Conservation (phyloP, 2,329 filamentous ascomycete species). For the Aspergillus melleus region DNA sequence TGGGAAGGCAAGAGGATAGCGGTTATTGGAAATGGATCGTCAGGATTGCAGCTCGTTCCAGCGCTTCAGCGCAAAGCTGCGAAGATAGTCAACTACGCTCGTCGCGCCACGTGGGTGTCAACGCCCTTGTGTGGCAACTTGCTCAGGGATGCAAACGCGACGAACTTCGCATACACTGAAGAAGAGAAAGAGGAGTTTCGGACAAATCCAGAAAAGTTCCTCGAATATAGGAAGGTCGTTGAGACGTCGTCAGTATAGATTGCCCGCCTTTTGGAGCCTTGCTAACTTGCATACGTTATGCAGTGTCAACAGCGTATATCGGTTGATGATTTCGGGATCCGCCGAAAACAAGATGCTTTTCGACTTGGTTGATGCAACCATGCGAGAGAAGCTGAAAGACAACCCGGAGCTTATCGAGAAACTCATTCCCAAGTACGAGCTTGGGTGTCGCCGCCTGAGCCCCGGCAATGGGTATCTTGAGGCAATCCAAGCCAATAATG, state of each 20-base stretch:
- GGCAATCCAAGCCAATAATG: conserved; percentile 25
- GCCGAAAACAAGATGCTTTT: conserved; percentile 7
- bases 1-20: conserved; percentile 29
- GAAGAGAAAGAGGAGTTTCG: conserved; percentile 25
- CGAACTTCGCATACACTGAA: conserved; percentile 24
- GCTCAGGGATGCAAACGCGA: conserved; percentile 21
- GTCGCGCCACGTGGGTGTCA: conserved; percentile 30
- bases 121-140: conserved; percentile 20
- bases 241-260: conserved; percentile 19
- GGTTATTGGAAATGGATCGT: conserved; percentile 36
- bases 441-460: conserved; percentile 30
- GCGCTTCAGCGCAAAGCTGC: conserved; percentile 15
- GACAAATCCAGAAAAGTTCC: conserved; percentile 16
- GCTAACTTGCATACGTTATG: conserved; percentile 2
- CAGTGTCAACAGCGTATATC: conserved; percentile 14
- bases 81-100: conserved; percentile 30
- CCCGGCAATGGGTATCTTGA: conserved; percentile 32
- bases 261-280: no score
- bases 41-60: conserved; percentile 29
- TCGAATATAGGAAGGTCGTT: conserved; percentile 22
- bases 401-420: conserved; percentile 20
- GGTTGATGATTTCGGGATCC: conserved; percentile 17
- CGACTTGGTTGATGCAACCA: conserved; percentile 6
- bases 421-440: conserved; percentile 24
- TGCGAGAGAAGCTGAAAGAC: conserved; percentile 21